Percentiles rank a stretch among this genome's conserved stretches.
These are phyloP conservation scores for Solanum tarijense DNA, from an alignment of 257 asterid genomes.

Conservation along the genomic window DNA sequence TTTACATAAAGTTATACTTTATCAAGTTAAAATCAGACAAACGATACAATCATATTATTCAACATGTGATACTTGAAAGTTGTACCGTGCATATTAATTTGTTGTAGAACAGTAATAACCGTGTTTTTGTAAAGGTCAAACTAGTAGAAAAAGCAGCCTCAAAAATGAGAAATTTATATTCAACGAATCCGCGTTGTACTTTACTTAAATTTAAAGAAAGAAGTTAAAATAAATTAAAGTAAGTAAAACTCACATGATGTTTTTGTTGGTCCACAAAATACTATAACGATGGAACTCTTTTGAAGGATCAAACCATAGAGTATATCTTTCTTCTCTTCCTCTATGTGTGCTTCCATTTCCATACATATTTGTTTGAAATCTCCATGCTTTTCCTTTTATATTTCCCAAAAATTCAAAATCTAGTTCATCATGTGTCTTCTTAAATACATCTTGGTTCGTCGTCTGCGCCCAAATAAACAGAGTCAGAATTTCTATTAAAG, in stretches of 20 bases:
- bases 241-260: constrained; percentile 50
- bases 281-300: constrained; percentile 61
- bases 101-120: neutral
- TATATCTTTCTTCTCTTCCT: constrained; percentile 92
- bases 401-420: constrained; percentile 93
- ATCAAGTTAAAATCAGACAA: too few relatives aligned
- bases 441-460: constrained; percentile 63
- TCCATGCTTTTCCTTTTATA: constrained; percentile 74
- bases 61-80: constrained; percentile 17
- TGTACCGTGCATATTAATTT: neutral
- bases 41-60: neutral
- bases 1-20: too few relatives aligned
- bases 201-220: neutral
- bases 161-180: constrained; percentile 14
- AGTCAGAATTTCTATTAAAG: neutral
- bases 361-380: constrained; percentile 92
- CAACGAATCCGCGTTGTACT: constrained; percentile 5
- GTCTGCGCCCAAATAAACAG: constrained; percentile 20
- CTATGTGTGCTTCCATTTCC: constrained; percentile 86
- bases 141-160: constrained; percentile 16
- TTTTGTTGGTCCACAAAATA: constrained; percentile 75
- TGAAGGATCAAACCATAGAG: constrained; percentile 81
- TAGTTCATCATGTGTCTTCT: constrained; percentile 68
- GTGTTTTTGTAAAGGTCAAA: constrained; percentile 32
- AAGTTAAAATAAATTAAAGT: neutral